Conservation (phyloP, 2,329 filamentous ascomycete genomes). For the Neopestalotiopsis sp. region DNA sequence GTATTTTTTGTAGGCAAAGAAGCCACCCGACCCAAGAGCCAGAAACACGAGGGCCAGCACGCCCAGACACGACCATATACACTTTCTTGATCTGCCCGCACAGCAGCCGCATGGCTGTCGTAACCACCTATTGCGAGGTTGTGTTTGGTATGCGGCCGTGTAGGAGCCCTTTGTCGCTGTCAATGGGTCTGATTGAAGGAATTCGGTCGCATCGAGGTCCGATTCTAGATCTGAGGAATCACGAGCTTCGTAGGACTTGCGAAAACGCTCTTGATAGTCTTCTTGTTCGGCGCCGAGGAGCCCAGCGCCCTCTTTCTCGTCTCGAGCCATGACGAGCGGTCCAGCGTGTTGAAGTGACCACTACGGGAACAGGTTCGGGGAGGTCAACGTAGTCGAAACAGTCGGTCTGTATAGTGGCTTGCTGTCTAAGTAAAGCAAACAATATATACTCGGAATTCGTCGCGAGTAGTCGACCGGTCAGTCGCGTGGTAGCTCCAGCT, state of each 20-base stretch:
- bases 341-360: constrained; percentile 8
- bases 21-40: constrained; percentile 47
- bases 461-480: background rate
- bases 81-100: constrained; percentile 41
- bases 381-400: background rate
- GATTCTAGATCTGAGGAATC: constrained; percentile 33
- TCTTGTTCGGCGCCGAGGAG: constrained; percentile 35
- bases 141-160: constrained; percentile 25
- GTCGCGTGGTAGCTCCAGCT: constrained; percentile 8
- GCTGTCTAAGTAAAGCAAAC: background rate
- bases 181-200: constrained; percentile 41
- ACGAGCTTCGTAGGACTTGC: constrained; percentile 38
- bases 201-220: constrained; percentile 47
- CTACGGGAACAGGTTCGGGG: background rate
- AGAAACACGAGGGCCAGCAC: constrained; percentile 42
- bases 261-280: constrained; percentile 30
- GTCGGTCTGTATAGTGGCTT: background rate
- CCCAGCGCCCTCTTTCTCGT: constrained; percentile 24
- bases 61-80: constrained; percentile 36
- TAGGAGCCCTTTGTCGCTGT: constrained; percentile 29
- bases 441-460: background rate
- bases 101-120: constrained; percentile 31
- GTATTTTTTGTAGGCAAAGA: constrained; percentile 56
- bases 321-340: constrained; percentile 29
- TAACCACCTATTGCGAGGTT: constrained; percentile 31